Evolutionary conservation across 139 green algal genomes (phyloP).

Genomic region (Edaphochlamys debaryana): DNA sequence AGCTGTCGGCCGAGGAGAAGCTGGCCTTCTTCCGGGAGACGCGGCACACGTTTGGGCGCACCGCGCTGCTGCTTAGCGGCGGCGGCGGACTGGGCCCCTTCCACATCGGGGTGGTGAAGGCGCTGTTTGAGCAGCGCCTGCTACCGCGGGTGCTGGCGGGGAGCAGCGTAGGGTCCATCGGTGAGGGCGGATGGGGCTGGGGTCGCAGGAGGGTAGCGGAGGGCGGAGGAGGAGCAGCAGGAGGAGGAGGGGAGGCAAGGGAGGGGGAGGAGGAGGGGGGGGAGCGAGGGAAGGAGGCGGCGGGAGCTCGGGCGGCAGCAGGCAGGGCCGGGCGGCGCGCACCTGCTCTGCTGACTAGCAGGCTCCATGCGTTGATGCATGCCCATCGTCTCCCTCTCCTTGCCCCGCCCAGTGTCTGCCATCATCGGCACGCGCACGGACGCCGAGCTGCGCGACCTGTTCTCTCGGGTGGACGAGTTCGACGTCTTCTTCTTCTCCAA

Average conservation of each 20-base stretch:
- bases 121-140: constrained; percentile 89
- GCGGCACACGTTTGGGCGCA: constrained; percentile 95
- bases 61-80: constrained; percentile 93
- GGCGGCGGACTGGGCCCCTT: constrained; percentile 94
- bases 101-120: constrained; percentile 93
- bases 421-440: constrained; percentile 84
- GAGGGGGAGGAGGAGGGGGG: too few species aligned
- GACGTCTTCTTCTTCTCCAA: constrained; percentile 93
- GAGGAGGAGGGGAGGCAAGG: neutral
- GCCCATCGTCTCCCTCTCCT: neutral
- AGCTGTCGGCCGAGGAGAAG: constrained; percentile 79
- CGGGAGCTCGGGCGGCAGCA: too few species aligned
- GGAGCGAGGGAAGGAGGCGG: too few species aligned
- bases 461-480: constrained; percentile 72
- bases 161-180: constrained; percentile 88
- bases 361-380: too few species aligned
- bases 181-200: constrained; percentile 22
- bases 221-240: neutral
- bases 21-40: constrained; percentile 91
- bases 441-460: constrained; percentile 75
- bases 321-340: too few species aligned
- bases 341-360: too few species aligned
- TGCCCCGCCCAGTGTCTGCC: constrained; percentile 62
- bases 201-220: neutral
- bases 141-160: constrained; percentile 95